Conservation (phyloP, 768 basidiomycete species). For the Lactifluus rugatus region DNA sequence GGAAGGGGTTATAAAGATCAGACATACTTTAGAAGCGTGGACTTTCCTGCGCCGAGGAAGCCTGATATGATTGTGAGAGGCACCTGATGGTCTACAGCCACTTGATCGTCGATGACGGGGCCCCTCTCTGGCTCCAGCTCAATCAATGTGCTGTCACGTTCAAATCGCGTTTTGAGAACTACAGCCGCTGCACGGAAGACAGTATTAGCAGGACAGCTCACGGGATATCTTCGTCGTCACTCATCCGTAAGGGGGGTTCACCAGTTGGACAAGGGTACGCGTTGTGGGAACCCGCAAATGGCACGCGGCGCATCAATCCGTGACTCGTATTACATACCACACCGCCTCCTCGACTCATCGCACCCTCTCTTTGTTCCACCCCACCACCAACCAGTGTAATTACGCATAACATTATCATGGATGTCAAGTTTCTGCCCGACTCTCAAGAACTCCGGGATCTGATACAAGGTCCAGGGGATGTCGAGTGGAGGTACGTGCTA, state of each 20-base stretch:
- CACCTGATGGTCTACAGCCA: constrained; percentile 32
- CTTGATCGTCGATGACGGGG: not conserved
- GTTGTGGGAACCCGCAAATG: not conserved
- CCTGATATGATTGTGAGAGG: constrained; percentile 94
- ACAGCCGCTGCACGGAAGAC: not conserved
- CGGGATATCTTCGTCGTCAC: constrained; percentile 14
- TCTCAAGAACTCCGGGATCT: constrained; percentile 38
- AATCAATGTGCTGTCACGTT: constrained; percentile 1
- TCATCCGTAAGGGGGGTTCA: not conserved
- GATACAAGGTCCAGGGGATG: constrained; percentile 70
- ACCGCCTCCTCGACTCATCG: not conserved
- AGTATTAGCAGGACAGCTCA: not conserved
- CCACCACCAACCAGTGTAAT: too few relatives aligned
- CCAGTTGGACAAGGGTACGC: not conserved
- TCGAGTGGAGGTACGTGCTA: constrained; percentile 69
- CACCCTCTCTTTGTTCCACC: not conserved
- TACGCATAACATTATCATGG: not conserved
- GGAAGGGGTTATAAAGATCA: not conserved
- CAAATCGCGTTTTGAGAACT: not conserved
- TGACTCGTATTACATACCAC: not conserved
- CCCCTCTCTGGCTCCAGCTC: not conserved
- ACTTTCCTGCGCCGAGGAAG: constrained; percentile 92
- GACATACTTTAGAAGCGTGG: constrained; percentile 75
- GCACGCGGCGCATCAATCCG: not conserved
- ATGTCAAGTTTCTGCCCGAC: not conserved